phyloP scores from a whole-genome alignment of 495 filamentous ascomycete genomes.

The Podospora appendiculata region DNA sequence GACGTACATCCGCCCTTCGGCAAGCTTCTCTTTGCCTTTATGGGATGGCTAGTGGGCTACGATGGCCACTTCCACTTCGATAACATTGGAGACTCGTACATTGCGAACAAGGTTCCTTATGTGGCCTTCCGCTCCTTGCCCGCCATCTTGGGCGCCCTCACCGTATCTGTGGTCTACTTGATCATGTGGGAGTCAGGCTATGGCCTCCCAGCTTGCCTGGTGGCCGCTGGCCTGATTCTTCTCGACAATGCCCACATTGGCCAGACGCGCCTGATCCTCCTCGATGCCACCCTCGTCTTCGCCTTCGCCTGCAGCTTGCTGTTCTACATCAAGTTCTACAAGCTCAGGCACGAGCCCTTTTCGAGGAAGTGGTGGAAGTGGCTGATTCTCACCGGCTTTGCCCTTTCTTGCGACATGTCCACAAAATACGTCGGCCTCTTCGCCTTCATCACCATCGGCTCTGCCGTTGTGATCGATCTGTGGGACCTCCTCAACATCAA shows the following conservation, averaged over 20 bases:
- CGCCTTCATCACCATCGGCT: constrained; percentile 94
- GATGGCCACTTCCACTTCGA: constrained; percentile 97
- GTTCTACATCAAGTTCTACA: constrained; percentile 96
- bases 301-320: constrained; percentile 92
- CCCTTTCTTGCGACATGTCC: constrained; percentile 93
- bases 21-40: constrained; percentile 81
- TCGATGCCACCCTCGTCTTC: constrained; percentile 90
- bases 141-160: constrained; percentile 82
- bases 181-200: constrained; percentile 99
- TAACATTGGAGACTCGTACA: constrained; percentile 98
- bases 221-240: constrained; percentile 79
- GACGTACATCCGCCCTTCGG: constrained; percentile 98
- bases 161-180: constrained; percentile 86
- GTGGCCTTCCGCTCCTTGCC: constrained; percentile 92
- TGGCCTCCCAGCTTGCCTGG: constrained; percentile 81
- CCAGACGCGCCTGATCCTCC: constrained; percentile 88
- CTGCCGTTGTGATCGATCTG: constrained; percentile 85
- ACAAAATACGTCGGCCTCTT: constrained; percentile 97
- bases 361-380: constrained; percentile 99
- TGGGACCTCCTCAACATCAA: constrained; percentile 92
- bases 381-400: constrained; percentile 89
- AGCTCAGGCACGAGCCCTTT: constrained; percentile 83
- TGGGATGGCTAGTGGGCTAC: constrained; percentile 94
- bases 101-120: constrained; percentile 93
- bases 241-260: constrained; percentile 99